Evolutionary conservation across 495 filamentous ascomycete genomes (phyloP), one percentile per base, ranked within the genome.

Genomic region (Penicillium diatomitis): DNA sequence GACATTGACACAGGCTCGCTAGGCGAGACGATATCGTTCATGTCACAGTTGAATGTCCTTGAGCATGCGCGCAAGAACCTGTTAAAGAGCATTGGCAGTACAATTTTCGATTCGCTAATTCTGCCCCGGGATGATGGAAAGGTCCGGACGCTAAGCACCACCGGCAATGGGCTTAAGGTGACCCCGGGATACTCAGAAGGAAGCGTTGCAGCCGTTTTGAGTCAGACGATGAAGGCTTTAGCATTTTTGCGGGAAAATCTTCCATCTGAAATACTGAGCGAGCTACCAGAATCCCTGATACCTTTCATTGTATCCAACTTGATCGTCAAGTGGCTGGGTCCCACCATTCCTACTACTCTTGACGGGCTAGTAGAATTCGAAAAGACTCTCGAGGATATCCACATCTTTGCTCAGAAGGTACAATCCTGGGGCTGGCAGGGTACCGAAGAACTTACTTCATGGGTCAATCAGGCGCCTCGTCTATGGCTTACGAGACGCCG

Each of bases 401-500:
- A 73, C 34, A 60, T 73, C 6, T 87, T 96, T 54, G 83, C 81
- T 34, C 64, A 69, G 6, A 72, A 64, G 3, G 64, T 96, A 8
- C 78, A 82, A 39, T 64, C 66, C 1, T 68, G 85, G 8, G 73
- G 77, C 0, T 89, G 87, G 80, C 74, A 75, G 29, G 86, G 86
- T 12, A 75, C 85, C 27, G 75, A 80, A 48, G 78, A 82, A 12
- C 64, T 97, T 46, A 71, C 80, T 7, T 83, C 87, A 37, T 98
- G 92, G 92, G 80, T 85, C 0, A 80, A 84, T 32, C 80, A 81
- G 42, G 85, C 84, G 5, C 85, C 91, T 4, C 78, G 78, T 27
- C 76, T 89, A 8, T 98, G 92, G 92, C 73, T 96, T 20, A 78
- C 81, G n/a, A 90, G 86, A 60, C 82, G 87, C 49, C 83, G 83